Evolutionary conservation across 768 basidiomycete genomes (phyloP), one percentile per base, ranked within the genome.

Genomic region (Dioszegia hungarica): DNA sequence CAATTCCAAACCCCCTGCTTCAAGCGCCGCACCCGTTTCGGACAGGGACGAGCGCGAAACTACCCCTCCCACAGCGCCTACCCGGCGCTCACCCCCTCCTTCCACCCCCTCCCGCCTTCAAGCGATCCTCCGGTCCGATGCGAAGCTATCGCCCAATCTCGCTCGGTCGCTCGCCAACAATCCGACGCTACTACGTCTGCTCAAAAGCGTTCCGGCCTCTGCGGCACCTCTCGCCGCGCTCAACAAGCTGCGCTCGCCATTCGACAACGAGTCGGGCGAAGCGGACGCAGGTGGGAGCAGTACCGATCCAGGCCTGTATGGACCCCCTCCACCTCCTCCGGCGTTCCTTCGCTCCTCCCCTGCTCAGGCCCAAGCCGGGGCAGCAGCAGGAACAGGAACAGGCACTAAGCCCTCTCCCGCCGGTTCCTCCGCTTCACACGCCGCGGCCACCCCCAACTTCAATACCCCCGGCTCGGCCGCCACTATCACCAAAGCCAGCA

Each of bases 51-150:
- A 20, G 10, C 22, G 67, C 6, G 54, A 65, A 49, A 47, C 62
- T 19, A 68, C 70, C 17, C 67, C 70, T 0, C 69, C 69, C 1
- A 64, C 64, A 17, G 8, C 59, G 10, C 56, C 62, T 20, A 53
- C 53, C 19, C 54, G 49, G 0, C 58, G 57, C 38, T 68, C 70
- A 0, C 70, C 70, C n/a, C 70, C 70, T 29, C 70, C 70, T 24
- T 66, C 70, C 17, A 68, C 70, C 17, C 70, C 70, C 5, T 57
- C 64, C 20, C 52, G 67, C 25, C 60, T 72, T 24, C 63, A 62
- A 20, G 64, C 62, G 2, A 57, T 72, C 5, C 56, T 72, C 5
- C 56, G 59, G 9, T 40, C 59, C 20, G 71, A 69, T 44, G 64
- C 59, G 0, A 70, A 61, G 43, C 56, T 73, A 52, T 70, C 68